phyloP scores from a whole-genome alignment of 441 rosid species.

The Euphorbia neoarborescens region DNA sequence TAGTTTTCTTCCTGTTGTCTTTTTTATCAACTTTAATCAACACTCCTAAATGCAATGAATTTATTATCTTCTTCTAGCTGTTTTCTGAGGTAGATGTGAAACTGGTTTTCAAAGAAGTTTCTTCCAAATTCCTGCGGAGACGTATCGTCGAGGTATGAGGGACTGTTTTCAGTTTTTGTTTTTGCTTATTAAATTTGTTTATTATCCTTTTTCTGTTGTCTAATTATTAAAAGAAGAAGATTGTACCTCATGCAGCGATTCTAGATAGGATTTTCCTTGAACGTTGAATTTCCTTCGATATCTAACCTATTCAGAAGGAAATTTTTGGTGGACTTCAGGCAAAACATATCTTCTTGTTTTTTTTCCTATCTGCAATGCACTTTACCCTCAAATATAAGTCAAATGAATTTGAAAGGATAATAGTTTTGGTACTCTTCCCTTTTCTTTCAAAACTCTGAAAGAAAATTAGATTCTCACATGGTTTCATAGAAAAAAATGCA shows the following conservation, averaged over 20 bases:
- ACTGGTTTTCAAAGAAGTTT: conserved; percentile 90
- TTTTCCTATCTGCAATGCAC: not conserved
- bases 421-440: not conserved
- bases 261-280: not conserved
- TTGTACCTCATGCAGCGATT: not conserved
- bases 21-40: not conserved
- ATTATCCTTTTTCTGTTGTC: not conserved
- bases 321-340: not conserved
- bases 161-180: conserved; percentile 11
- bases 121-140: conserved; percentile 74
- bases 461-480: not conserved
- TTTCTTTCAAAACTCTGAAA: not conserved
- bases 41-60: conserved; percentile 19
- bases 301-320: not conserved
- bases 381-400: not conserved
- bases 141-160: conserved; percentile 83
- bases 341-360: not conserved
- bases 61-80: conserved; percentile 39
- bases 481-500: not conserved
- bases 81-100: conserved; percentile 95
- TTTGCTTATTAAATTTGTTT: not conserved
- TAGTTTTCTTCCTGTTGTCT: not conserved
- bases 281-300: not conserved
- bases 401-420: not conserved
- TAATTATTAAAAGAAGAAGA: not conserved